Percentiles rank a stretch among this genome's conserved stretches.
Conservation (phyloP, 2,329 filamentous ascomycete genomes). For the Nemania serpens region DNA sequence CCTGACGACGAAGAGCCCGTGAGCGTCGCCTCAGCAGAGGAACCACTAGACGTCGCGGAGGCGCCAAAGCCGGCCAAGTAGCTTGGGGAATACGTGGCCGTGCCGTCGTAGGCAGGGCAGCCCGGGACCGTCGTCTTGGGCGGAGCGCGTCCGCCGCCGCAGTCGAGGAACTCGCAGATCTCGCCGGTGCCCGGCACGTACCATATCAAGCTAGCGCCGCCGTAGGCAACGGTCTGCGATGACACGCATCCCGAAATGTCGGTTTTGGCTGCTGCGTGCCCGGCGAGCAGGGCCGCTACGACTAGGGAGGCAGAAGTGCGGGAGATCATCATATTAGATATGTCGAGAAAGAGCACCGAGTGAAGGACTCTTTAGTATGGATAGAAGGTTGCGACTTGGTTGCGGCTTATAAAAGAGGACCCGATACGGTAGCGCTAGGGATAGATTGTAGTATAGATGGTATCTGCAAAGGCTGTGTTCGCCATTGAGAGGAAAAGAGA, state of each 20-base stretch:
- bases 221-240: constrained; percentile 43
- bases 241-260: constrained; percentile 53
- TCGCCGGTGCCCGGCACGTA: constrained; percentile 68
- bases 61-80: constrained; percentile 48
- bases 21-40: constrained; percentile 7
- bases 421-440: too few species aligned
- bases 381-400: too few species aligned
- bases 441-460: too few species aligned
- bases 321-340: constrained; percentile 11
- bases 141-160: constrained; percentile 68
- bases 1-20: constrained; percentile 9
- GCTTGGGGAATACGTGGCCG: constrained; percentile 56
- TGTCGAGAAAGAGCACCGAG: not conserved
- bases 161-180: constrained; percentile 67
- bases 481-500: too few species aligned
- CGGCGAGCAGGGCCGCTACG: constrained; percentile 34
- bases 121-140: constrained; percentile 67
- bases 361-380: too few species aligned
- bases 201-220: constrained; percentile 55
- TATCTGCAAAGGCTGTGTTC: too few species aligned
- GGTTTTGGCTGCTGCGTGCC: constrained; percentile 48
- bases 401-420: too few species aligned
- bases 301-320: constrained; percentile 17
- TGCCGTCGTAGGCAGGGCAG: constrained; percentile 60
- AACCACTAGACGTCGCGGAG: constrained; percentile 14